Evolutionary conservation across 768 basidiomycete genomes (phyloP), one percentile per base, ranked within the genome.

Genomic region (Naematelia aurantialba): DNA sequence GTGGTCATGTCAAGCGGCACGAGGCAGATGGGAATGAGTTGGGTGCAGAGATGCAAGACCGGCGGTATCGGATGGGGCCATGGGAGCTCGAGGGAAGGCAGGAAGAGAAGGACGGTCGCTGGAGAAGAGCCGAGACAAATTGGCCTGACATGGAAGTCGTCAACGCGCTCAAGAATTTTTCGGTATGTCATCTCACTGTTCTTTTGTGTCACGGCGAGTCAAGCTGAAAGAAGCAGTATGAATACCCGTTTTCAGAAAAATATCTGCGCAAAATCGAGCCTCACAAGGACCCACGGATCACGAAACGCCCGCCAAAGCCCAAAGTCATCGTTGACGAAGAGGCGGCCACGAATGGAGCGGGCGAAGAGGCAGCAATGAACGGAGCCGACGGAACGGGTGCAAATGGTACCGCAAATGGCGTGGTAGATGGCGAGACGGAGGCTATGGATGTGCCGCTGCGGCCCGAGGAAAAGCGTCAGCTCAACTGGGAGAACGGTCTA

Each of bases 401-500:
- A n/a, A 54, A 39, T 42, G 29, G 19, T 34, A 26, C 14, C 0
- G 61, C 50, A 22, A 63, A 59, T 42, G 70, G 67, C 11, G 60
- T 59, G 3, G 55, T 62, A 4, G 56, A 51, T 48, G 67, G 68
- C 26, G 61, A 70, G 61, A 51, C 54, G 59, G 65, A 60, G 54
- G 49, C 57, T 39, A 58, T 61, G 62, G 91, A 94, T 65, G 85
- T 86, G 0, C 85, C 84, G 1, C 64, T 83, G 22, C 82, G 89
- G 26, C 85, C 87, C 45, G 74, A 78, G 12, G 96, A 99, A 79
- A 98, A 97, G 80, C 90, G 85, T 73, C 80, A 89, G 52, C 73
- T 98, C 45, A 78, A 89, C 67, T 98, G 93, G 90, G 78, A 81
- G 5, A 89, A 87, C 1, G 90, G 89, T 76, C 87, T 89, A 0